phyloP scores from a whole-genome alignment of 768 basidiomycete genomes.

The Wakefieldia striispora region DNA sequence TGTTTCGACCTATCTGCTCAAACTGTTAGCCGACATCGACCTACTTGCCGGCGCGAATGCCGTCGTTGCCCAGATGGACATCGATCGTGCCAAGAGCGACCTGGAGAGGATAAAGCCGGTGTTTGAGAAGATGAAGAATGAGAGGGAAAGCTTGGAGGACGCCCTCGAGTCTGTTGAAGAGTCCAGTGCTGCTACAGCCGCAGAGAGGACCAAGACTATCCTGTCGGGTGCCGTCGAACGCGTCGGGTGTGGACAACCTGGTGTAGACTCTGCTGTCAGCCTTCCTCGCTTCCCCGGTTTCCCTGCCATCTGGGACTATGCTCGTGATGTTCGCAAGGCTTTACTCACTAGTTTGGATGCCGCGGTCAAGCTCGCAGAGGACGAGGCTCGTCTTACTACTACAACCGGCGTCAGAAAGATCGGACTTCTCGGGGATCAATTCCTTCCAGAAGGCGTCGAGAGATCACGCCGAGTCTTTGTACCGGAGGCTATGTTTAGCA shows the following conservation, averaged over 20 bases:
- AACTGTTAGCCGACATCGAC: conserved; percentile 88
- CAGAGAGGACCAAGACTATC: conserved; percentile 51
- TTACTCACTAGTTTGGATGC: conserved; percentile 81
- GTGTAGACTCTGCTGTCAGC: conserved; percentile 45
- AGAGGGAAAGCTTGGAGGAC: conserved; percentile 74
- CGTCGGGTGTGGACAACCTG: conserved; percentile 74
- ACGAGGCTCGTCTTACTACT: conserved; percentile 74
- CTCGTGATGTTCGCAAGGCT: conserved; percentile 69
- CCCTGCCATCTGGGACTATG: conserved; percentile 82
- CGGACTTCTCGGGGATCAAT: conserved; percentile 64
- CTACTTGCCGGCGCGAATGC: conserved; percentile 83
- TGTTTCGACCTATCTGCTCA: conserved; percentile 84
- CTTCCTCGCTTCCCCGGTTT: conserved; percentile 86
- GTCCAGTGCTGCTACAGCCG: conserved; percentile 52
- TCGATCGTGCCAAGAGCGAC: conserved; percentile 67
- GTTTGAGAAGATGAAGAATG: conserved; percentile 81
- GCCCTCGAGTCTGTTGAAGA: conserved; percentile 81
- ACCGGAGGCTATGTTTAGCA: conserved; percentile 96
- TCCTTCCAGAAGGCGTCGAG: conserved; percentile 81
- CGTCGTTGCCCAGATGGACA: conserved; percentile 79
- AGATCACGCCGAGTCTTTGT: conserved; percentile 82
- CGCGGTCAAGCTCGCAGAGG: conserved; percentile 76
- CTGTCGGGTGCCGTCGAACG: conserved; percentile 71
- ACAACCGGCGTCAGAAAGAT: conserved; percentile 64
- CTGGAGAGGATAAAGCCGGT: conserved; percentile 71